Percentiles rank a stretch among this genome's conserved stretches.
Conservation (phyloP, 768 basidiomycete species). For the Boletus bicolor region DNA sequence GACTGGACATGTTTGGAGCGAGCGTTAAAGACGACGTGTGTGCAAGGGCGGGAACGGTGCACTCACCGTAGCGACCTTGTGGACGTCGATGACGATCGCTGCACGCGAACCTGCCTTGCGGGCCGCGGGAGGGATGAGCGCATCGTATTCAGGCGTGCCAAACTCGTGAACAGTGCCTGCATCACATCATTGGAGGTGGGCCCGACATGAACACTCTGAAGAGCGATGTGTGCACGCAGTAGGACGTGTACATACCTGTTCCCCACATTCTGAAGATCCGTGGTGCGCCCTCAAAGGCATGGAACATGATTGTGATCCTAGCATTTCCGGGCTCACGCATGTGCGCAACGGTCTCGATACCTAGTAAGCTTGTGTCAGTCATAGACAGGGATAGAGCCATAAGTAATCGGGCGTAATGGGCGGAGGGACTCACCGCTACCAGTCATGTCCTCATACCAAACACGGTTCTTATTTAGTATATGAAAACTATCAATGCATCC, state of each 20-base stretch:
- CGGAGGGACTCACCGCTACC: constrained; percentile 53
- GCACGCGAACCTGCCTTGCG: constrained; percentile 59
- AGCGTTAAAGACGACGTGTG: background rate
- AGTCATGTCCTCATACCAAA: constrained; percentile 75
- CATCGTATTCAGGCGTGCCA: constrained; percentile 58
- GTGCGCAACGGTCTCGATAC: constrained; percentile 58
- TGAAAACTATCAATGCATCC: constrained; percentile 60
- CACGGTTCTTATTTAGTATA: constrained; percentile 46
- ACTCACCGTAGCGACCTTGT: constrained; percentile 52
- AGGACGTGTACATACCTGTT: constrained; percentile 37
- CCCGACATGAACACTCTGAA: background rate
- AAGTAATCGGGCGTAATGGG: background rate
- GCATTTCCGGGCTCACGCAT: constrained; percentile 54
- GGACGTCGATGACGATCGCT: constrained; percentile 57
- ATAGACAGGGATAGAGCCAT: background rate
- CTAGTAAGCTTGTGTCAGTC: constrained; percentile 25
- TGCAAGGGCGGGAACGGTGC: background rate
- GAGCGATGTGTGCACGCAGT: background rate
- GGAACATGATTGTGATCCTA: constrained; percentile 59
- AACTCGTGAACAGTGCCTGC: constrained; percentile 60
- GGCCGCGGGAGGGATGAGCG: constrained; percentile 41
- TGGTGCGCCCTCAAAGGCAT: constrained; percentile 58
- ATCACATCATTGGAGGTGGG: background rate
- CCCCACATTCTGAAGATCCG: constrained; percentile 60
- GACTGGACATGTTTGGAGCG: constrained; percentile 40